Evolutionary conservation across 139 green algal genomes (phyloP), one percentile per base, ranked within the genome.

Genomic region (Picochlorum sp.): DNA sequence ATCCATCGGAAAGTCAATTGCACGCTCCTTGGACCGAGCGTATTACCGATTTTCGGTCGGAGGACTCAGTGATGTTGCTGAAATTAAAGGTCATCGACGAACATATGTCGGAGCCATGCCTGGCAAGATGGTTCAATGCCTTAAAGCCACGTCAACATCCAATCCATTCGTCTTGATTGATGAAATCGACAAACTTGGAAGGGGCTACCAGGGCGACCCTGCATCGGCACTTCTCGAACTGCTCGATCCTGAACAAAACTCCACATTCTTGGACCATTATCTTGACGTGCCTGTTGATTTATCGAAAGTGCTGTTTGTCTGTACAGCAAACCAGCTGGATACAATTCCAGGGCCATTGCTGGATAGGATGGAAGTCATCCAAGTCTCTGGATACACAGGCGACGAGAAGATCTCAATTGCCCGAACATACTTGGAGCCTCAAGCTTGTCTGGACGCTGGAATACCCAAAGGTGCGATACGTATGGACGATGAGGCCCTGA

Each of bases 61-160:
- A 1, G 92, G 92, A 4, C 78, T 98, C 62, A 86, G 81, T 18
- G 92, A 98, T 66, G 91, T 97, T 38, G 90, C 91, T 4, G 92
- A 98, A 75, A 96, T 98, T 76, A 98, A 98, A 79, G 90, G 81
- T 20, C 87, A 95, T 75, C 70, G 92, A 47, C 81, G 93, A 18
- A 98, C 93, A 4, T 98, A 98, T 70, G 89, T 98, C 14, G 93
- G 93, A 16, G 93, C 93, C 28, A 98, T 98, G 93, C 93, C 93
- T 3, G 93, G 93, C 45, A 98, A 98, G 75, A 84, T 98, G 74
- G 91, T 97, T 49, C 92, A 98, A 78, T 96, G 90, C 80, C 69
- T 98, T 49, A 97, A 98, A 79, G 68, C 68, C 63, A 91, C 83
- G 15, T 71, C 65, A 4, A 86, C 81, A 18, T 75, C 47, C 71